Conservation (phyloP, 148 eudicot genomes). For the Spergularia marina region DNA sequence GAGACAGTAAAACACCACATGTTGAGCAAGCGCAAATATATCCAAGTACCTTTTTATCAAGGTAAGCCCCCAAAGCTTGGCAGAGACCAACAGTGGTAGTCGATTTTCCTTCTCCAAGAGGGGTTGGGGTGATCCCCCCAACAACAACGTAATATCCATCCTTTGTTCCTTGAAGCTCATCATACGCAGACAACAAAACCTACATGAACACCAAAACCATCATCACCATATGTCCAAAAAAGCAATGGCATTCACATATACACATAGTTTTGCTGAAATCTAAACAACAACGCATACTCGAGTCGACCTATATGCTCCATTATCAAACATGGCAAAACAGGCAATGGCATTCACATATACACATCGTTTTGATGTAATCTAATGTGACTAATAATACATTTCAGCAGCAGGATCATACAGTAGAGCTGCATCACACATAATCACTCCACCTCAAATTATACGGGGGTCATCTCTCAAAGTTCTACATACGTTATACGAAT, state of each 20-base stretch:
- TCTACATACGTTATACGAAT: too few relatives aligned
- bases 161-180: conserved; percentile 57
- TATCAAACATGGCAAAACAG: too few relatives aligned
- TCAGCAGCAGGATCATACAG: too few relatives aligned
- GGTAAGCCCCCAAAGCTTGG: conserved; percentile 95
- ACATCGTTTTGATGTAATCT: too few relatives aligned
- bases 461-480: too few relatives aligned
- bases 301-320: too few relatives aligned
- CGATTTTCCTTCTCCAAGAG: conserved; percentile 98
- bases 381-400: too few relatives aligned
- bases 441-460: too few relatives aligned
- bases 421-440: too few relatives aligned
- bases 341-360: too few relatives aligned
- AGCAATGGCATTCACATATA: conserved; percentile 1
- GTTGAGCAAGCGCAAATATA: background rate
- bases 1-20: background rate
- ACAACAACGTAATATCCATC: conserved; percentile 97
- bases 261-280: conserved; percentile 1
- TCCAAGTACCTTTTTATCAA: conserved; percentile 74
- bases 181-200: conserved; percentile 82
- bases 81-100: conserved; percentile 98
- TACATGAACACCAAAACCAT: conserved; percentile 20
- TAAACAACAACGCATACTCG: too few relatives aligned
- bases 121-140: conserved; percentile 97
- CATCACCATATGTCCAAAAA: background rate